phyloP scores from a whole-genome alignment of 129 eudicot species.

The Helianthus tuberosus region DNA sequence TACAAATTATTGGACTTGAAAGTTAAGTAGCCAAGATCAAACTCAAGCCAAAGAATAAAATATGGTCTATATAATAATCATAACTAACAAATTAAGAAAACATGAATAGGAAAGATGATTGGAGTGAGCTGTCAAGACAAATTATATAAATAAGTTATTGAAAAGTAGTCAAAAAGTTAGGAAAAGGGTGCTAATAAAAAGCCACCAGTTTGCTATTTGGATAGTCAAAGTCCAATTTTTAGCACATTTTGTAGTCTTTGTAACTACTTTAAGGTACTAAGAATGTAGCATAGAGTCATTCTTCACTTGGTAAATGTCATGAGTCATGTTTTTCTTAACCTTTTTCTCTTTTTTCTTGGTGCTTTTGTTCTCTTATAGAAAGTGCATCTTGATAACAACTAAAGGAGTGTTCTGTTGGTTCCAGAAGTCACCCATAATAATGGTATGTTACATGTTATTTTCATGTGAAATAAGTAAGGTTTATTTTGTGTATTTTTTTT shows the following conservation, averaged over 20 bases:
- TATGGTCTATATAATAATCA: constrained; percentile 1
- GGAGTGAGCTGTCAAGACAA: constrained; percentile 32
- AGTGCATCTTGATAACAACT: constrained; percentile 21
- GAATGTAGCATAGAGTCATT: constrained; percentile 18
- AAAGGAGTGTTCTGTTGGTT: not conserved
- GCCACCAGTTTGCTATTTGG: constrained; percentile 29
- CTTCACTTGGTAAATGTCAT: constrained; percentile 31
- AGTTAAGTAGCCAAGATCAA: constrained; percentile 17
- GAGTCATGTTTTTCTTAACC: constrained; percentile 20
- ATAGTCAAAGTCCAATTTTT: constrained; percentile 23
- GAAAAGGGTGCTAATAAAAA: constrained; percentile 26
- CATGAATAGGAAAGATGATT: constrained; percentile 24
- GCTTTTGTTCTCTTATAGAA: constrained; percentile 24
- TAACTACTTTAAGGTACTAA: constrained; percentile 22
- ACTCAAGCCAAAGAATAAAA: constrained; percentile 7
- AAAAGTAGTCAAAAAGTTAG: constrained; percentile 33
- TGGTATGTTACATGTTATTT: not conserved
- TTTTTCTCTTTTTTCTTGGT: not conserved
- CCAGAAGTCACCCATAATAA: not conserved
- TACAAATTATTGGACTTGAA: not conserved
- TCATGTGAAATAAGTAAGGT: not conserved
- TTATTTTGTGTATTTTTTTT: no score
- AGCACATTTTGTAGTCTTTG: constrained; percentile 20
- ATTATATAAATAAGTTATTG: not conserved
- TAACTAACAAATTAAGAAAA: constrained; percentile 24